These are phyloP conservation scores for Candida smagusa DNA, from an alignment of 1,139 yeast species.

Conservation along the genomic window DNA sequence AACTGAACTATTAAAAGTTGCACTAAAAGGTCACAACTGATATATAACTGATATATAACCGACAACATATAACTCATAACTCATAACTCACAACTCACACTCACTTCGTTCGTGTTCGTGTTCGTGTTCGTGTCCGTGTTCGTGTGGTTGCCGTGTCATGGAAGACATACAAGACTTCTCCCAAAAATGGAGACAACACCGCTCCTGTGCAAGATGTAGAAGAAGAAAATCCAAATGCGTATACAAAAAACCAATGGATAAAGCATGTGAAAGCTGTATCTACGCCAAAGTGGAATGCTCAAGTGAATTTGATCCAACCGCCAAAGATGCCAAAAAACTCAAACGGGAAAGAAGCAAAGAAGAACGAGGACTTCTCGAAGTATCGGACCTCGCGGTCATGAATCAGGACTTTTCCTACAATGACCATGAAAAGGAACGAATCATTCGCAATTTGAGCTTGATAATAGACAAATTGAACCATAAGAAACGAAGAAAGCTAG, in stretches of 20 bases:
- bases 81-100: too few relatives aligned
- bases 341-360: constrained; percentile 8
- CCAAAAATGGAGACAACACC: constrained; percentile 38
- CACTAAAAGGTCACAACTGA: too few relatives aligned
- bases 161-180: constrained; percentile 4
- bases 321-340: constrained; percentile 24
- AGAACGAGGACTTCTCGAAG: background rate
- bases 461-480: constrained; percentile 13
- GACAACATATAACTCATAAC: too few relatives aligned
- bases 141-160: too few relatives aligned
- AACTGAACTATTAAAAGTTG: too few relatives aligned
- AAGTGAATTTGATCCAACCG: constrained; percentile 47
- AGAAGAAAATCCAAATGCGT: constrained; percentile 54
- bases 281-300: constrained; percentile 46
- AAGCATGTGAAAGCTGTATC: constrained; percentile 46
- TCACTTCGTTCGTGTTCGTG: too few relatives aligned
- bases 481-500: constrained; percentile 6
- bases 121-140: too few relatives aligned
- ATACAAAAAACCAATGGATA: constrained; percentile 44
- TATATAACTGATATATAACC: too few relatives aligned
- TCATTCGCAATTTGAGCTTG: constrained; percentile 6
- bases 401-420: too few relatives aligned
- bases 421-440: constrained; percentile 4
- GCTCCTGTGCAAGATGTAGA: constrained; percentile 60
- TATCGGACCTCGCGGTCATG: background rate